Conservation (phyloP, 2,329 filamentous ascomycete genomes). For the Dissoconium aciculare region DNA sequence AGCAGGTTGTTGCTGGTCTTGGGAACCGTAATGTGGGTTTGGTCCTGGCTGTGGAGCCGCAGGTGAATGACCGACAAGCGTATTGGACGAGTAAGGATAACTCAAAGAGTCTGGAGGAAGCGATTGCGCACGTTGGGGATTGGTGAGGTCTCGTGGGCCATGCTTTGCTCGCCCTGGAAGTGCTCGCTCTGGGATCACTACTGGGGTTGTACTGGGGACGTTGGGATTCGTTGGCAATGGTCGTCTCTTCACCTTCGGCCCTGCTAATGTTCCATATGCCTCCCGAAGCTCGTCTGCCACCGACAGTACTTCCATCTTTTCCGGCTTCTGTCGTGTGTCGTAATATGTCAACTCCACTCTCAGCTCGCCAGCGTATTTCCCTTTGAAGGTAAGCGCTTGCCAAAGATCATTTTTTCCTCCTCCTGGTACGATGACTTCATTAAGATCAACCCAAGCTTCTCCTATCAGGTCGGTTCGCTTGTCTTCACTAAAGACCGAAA, state of each 20-base stretch:
- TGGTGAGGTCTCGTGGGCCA: conserved; percentile 19
- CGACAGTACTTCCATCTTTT: conserved; percentile 43
- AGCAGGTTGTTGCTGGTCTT: conserved; percentile 4
- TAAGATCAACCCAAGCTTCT: conserved; percentile 77
- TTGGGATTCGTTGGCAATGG: conserved; percentile 71
- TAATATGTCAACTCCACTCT: conserved; percentile 94
- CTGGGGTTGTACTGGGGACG: conserved; percentile 12
- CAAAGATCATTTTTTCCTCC: conserved; percentile 90
- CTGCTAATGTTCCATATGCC: conserved; percentile 11
- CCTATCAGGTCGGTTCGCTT: conserved; percentile 95
- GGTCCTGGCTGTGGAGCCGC: conserved; percentile 6
- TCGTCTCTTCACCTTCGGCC: conserved; percentile 52
- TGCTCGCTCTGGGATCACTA: conserved; percentile 15
- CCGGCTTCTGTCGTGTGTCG: conserved; percentile 68
- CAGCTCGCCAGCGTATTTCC: conserved; percentile 92
- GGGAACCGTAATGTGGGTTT: conserved; percentile 2
- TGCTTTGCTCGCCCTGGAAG: conserved; percentile 20
- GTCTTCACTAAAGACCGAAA: conserved; percentile 95
- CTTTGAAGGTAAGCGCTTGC: conserved; percentile 74
- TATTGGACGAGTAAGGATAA: conserved; percentile 13
- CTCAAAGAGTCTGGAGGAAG: conserved; percentile 15
- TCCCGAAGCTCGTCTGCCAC: conserved; percentile 17
- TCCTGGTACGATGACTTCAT: conserved; percentile 63
- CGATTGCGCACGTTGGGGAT: conserved; percentile 15
- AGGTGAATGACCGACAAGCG: conserved; percentile 11